Base-by-base conservation (phyloP, 2,329 filamentous ascomycete genomes). In the Zymoseptoria crescenta region DNA sequence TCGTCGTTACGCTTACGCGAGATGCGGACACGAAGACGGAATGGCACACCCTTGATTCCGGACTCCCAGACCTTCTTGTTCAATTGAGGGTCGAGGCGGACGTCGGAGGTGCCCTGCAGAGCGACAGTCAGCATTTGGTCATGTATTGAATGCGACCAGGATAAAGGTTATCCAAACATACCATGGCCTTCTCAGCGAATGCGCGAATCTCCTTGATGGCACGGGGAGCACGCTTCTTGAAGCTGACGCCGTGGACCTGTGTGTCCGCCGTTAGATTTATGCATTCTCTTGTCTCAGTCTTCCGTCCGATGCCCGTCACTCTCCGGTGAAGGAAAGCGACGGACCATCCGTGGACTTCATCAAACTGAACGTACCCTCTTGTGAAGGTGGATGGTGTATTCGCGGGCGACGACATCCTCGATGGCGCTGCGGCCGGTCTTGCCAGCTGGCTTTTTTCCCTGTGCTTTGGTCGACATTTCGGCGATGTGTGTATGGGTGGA, bases 51-150 rank as follows among this genome's bases (percentile, higher is more conserved):
- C 89, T 97, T 99, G 84, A 99, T 87, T 80, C 94, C 94, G 76
- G 88, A 84, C 83, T 99, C 94, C 94, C 94, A 99, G 79, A 99
- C 93, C 87, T 99, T 97, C 90, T 99, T 99, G 89, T 99, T 99
- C 76, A 99, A 83, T 83, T 94, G 89, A 75, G 94, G 94, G 86
- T 99, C 94, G 76, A 99, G 82, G 74, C 94, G 94, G 81, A 99
- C 94, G 78, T 99, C 94, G 75, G 84, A 81, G 81, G 94, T 99
- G 77, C 93, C 93, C 94, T 99, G 72, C 61, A 56, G 24, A 56
- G 27, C 8, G 10, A 24, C 8, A 24, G 24, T 59, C 49, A 62
- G 59, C 52, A 54, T 57, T 60, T 58, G 54, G 35, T 20, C 24
- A 45, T 52, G 29, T 10, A 24, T 16, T 3, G 13, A 28, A 24